phyloP scores from a whole-genome alignment of 495 filamentous ascomycete genomes.

The Penicillium argentinense region DNA sequence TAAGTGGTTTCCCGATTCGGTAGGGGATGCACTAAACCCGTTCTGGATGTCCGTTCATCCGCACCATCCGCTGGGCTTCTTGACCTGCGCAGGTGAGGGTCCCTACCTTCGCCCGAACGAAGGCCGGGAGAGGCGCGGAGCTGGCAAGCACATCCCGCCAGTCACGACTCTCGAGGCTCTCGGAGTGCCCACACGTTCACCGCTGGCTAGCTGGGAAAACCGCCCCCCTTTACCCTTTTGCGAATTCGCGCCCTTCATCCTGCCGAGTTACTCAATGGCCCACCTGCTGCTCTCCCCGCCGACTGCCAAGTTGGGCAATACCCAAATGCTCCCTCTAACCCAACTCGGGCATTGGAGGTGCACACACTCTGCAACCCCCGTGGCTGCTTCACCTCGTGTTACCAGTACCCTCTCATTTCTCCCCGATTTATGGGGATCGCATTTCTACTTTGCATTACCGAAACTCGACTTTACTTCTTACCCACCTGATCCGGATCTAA shows the following conservation, averaged over 20 bases:
- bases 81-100: too few relatives aligned
- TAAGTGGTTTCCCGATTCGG: conserved; percentile 35
- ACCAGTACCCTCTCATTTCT: too few relatives aligned
- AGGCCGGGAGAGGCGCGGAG: not conserved
- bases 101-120: not conserved
- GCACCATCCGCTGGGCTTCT: too few relatives aligned
- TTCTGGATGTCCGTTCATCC: too few relatives aligned
- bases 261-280: not conserved
- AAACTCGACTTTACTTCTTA: not conserved
- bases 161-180: not conserved
- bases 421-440: too few relatives aligned
- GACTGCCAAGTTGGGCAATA: conserved; percentile 6
- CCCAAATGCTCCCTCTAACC: conserved; percentile 2
- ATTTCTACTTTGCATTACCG: not conserved
- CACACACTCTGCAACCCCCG: not conserved
- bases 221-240: too few relatives aligned
- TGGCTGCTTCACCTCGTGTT: not conserved
- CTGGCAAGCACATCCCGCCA: not conserved
- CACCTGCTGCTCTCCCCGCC: conserved; percentile 1
- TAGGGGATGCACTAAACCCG: not conserved
- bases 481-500: not conserved
- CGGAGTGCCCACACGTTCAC: not conserved
- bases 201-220: too few relatives aligned
- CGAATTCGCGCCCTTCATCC: too few relatives aligned
- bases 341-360: conserved; percentile 7